Evolutionary conservation across 306 rosid species (phyloP).

Genomic region (Notholithocarpus densiflorus): DNA sequence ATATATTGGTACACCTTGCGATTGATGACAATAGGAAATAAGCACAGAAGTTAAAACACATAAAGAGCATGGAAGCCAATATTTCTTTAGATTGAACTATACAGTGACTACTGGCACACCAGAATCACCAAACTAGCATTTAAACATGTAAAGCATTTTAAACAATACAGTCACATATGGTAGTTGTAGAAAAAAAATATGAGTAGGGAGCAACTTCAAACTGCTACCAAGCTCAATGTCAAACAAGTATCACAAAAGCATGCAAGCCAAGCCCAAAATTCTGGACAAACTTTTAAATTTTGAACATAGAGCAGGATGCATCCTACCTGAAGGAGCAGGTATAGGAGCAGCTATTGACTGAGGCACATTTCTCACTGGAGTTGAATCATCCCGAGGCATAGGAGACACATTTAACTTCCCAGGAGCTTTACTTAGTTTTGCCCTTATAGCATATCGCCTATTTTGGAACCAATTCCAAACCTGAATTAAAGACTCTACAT

Average conservation of each 20-base stretch:
- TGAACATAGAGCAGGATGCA: conserved; percentile 9
- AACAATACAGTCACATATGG: not conserved
- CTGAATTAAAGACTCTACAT: conserved; percentile 42
- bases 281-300: not conserved
- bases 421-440: conserved; percentile 73
- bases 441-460: conserved; percentile 88
- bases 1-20: not conserved
- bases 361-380: conserved; percentile 57
- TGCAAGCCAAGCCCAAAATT: not conserved
- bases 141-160: not conserved
- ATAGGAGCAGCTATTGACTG: conserved; percentile 62
- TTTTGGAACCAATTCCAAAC: conserved; percentile 99
- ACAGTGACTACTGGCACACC: not conserved
- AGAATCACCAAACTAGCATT: not conserved
- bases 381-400: conserved; percentile 63
- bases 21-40: not conserved
- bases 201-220: conserved; percentile 6
- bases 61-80: not conserved
- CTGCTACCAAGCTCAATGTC: not conserved
- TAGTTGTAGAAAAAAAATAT: not conserved
- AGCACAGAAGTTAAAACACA: not conserved
- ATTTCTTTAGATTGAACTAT: not conserved
- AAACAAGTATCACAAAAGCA: not conserved
- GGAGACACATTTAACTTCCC: conserved; percentile 77
- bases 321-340: conserved; percentile 70